Evolutionary conservation across 179 eudicot genomes (phyloP), one percentile per base, ranked within the genome.

Genomic region (Beta corolliflora): DNA sequence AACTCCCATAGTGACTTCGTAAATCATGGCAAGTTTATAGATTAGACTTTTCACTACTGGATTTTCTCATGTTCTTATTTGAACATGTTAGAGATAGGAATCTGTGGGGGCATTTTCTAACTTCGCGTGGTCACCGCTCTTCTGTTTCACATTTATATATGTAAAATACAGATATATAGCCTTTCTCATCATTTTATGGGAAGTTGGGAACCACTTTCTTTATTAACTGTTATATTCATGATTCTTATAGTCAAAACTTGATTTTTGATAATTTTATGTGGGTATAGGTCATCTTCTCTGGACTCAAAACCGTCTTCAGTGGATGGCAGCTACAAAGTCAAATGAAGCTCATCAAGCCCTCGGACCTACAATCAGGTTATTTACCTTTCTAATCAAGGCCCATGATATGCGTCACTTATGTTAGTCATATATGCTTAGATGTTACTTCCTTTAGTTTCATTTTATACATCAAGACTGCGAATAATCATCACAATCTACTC

Each of bases 241-340:
- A 23, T 60, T n/a, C 13, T 36, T 72, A 4, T 7, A 1, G 21
- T 5, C 5, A 5, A 21, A 5, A n/a, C 23, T 11, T 71, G 59
- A 48, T 23, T 52, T 5, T n/a, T n/a, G 66, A 74, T 68, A 41
- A 6, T 25, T 68, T 80, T 16, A 16, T 86, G 61, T 72, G 54
- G 52, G 52, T 82, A 63, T 83, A 92, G 98, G 97, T 73, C 88
- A 85, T 82, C 87, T 89, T 72, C 84, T 79, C 23, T 94, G 97
- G 97, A 92, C 89, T 81, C 92, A 94, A 80, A 82, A 41, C 25
- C 91, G 97, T 81, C 84, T 81, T 77, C 92, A 93, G 56, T 94
- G 98, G 98, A 78, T 86, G 45, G 92, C 87, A 75, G 90, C 79
- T 66, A 86, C 84, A 75, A 87, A 76, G 75, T 56, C 84, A 16